phyloP scores from a whole-genome alignment of 192 early-diverging fungal species.

The Coemansia sp. region DNA sequence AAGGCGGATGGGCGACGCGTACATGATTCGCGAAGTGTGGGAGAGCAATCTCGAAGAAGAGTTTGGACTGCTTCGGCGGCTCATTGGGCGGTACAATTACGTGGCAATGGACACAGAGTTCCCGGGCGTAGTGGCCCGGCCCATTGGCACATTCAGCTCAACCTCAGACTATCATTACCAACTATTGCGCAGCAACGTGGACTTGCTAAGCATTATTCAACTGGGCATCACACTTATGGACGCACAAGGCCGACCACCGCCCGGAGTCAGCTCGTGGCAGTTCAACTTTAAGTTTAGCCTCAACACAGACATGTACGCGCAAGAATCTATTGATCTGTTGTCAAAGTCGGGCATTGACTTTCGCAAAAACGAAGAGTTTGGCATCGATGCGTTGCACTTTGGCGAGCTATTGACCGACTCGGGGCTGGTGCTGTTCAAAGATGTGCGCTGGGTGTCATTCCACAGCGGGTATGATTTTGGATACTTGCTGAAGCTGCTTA shows the following conservation, averaged over 20 bases:
- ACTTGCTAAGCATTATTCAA: slow-evolving; percentile 96
- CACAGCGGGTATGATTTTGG: slow-evolving; percentile 99
- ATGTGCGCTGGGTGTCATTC: slow-evolving; percentile 98
- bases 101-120: slow-evolving; percentile 99
- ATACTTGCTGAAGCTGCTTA: slow-evolving; percentile 93
- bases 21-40: slow-evolving; percentile 83
- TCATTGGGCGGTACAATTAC: slow-evolving; percentile 90
- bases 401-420: slow-evolving; percentile 97
- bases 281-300: slow-evolving; percentile 99
- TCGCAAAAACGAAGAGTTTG: slow-evolving; percentile 91
- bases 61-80: slow-evolving; percentile 79
- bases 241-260: slow-evolving; percentile 78
- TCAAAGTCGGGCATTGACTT: slow-evolving; percentile 98
- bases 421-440: slow-evolving; percentile 88
- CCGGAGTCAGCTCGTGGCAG: slow-evolving; percentile 87
- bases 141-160: slow-evolving; percentile 94
- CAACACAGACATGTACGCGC: slow-evolving; percentile 97
- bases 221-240: slow-evolving; percentile 95
- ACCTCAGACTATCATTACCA: slow-evolving; percentile 99
- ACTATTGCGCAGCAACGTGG: slow-evolving; percentile 95
- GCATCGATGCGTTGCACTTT: slow-evolving; percentile 94
- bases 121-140: slow-evolving; percentile 95
- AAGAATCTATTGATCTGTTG: slow-evolving; percentile 96
- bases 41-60: slow-evolving; percentile 94
- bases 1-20: slow-evolving; percentile 6